Evolutionary conservation across 768 basidiomycete genomes (phyloP).

Genomic region (Trametes gibbosa): DNA sequence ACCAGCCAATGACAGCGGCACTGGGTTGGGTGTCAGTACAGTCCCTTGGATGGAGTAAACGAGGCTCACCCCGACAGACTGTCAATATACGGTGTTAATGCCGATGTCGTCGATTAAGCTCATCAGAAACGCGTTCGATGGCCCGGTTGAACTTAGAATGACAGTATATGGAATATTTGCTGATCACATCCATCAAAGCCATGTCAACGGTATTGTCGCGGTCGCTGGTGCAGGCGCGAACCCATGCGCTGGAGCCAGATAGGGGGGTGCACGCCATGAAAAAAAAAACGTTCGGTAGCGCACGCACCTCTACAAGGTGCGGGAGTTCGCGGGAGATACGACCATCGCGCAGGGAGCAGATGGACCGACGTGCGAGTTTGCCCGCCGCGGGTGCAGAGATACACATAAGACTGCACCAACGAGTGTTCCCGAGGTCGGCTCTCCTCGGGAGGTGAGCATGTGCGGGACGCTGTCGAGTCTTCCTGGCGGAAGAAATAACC

Average conservation of each 20-base stretch:
- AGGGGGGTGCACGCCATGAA: not conserved
- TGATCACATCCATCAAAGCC: slow-evolving; percentile 4
- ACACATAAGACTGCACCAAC: not conserved
- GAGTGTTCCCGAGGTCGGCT: not conserved
- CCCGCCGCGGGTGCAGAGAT: not conserved
- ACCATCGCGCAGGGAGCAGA: not conserved
- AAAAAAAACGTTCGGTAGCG: not conserved
- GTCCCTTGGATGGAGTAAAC: not conserved
- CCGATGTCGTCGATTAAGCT: slow-evolving; percentile 1
- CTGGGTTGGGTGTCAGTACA: not conserved
- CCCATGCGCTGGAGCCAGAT: not conserved
- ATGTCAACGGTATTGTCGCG: not conserved
- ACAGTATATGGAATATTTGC: slow-evolving; percentile 3
- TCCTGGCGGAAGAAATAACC: not conserved
- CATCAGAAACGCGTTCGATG: slow-evolving; percentile 7
- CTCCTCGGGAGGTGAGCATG: not conserved
- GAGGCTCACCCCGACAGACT: not conserved
- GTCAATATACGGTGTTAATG: not conserved
- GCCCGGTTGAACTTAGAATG: not conserved
- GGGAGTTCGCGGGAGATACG: slow-evolving; percentile 2
- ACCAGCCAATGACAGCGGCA: not conserved
- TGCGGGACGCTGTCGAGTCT: not conserved
- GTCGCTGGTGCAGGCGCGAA: no score
- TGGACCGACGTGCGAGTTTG: slow-evolving; percentile 9
- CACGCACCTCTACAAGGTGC: not conserved